Evolutionary conservation across 2,329 filamentous ascomycete species (phyloP).

Genomic region (Fusarium zealandicum): DNA sequence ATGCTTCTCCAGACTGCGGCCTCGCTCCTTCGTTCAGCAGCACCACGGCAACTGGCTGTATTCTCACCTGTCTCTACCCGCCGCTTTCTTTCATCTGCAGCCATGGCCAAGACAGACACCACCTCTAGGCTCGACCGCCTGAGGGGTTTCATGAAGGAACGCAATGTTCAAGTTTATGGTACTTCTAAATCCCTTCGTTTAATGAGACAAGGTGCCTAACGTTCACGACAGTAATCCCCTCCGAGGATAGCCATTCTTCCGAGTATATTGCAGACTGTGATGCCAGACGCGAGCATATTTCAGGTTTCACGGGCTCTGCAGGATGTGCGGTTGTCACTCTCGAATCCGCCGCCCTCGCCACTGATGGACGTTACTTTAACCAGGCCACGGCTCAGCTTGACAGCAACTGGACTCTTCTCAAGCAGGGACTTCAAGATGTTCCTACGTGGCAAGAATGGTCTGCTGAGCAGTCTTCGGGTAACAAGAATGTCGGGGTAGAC

Average conservation of each 20-base stretch:
- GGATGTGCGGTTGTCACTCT: conserved; percentile 89
- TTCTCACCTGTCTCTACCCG: conserved; percentile 17
- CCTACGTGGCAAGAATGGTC: conserved; percentile 98
- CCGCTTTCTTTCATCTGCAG: conserved; percentile 30
- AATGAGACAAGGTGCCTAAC: conserved; percentile 9
- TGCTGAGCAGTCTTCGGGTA: conserved; percentile 82
- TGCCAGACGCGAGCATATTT: conserved; percentile 88
- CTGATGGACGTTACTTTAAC: conserved; percentile 97
- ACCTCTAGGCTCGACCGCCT: conserved; percentile 77
- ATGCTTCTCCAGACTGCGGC: conserved; percentile 38
- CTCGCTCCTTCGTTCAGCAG: conserved; percentile 32
- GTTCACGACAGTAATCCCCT: conserved; percentile 77
- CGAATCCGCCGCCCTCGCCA: conserved; percentile 87
- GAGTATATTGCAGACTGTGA: conserved; percentile 99
- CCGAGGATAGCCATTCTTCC: conserved; percentile 95
- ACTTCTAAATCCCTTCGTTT: conserved; percentile 37
- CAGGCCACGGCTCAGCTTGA: conserved; percentile 93
- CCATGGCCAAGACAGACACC: conserved; percentile 70
- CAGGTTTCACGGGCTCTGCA: conserved; percentile 92
- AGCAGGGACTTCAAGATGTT: conserved; percentile 91
- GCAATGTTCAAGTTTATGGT: conserved; percentile 93
- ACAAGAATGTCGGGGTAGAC: conserved; percentile 90
- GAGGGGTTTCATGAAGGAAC: conserved; percentile 84
- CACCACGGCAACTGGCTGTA: conserved; percentile 24
- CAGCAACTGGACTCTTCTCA: conserved; percentile 87